These are phyloP conservation scores for Cucurbita pepo DNA, from an alignment of 306 rosid genomes.

Conservation along the genomic window DNA sequence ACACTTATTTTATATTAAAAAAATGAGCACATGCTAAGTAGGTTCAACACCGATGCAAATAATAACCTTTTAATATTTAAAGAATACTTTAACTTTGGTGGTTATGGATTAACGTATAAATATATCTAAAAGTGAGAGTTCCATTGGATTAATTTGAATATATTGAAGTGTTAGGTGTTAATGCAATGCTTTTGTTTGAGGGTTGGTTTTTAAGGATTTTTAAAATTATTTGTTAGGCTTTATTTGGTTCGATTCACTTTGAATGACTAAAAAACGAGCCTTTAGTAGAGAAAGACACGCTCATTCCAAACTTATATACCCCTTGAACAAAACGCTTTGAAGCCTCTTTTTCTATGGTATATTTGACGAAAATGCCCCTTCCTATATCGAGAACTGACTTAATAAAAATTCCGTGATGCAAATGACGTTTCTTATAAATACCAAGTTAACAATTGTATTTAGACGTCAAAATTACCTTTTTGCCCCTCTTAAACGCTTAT, in stretches of 20 bases:
- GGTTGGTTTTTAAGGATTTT: neutral
- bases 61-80: neutral
- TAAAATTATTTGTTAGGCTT: neutral
- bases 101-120: neutral
- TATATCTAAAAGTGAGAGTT: neutral
- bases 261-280: too few relatives aligned
- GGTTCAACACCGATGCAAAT: neutral
- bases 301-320: too few relatives aligned
- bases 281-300: too few relatives aligned
- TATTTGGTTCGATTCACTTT: neutral
- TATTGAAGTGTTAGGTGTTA: neutral
- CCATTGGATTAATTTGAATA: neutral
- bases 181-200: neutral
- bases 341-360: too few relatives aligned
- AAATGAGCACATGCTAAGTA: neutral
- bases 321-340: too few relatives aligned
- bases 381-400: too few relatives aligned
- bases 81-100: neutral
- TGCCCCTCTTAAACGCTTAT: too few relatives aligned
- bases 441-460: too few relatives aligned
- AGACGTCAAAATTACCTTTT: neutral
- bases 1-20: neutral
- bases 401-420: too few relatives aligned
- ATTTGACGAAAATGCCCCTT: too few relatives aligned
- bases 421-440: too few relatives aligned